Base-by-base conservation (phyloP, 1,284 basidiomycete genomes). In the Ceratobasidium sp. region DNA sequence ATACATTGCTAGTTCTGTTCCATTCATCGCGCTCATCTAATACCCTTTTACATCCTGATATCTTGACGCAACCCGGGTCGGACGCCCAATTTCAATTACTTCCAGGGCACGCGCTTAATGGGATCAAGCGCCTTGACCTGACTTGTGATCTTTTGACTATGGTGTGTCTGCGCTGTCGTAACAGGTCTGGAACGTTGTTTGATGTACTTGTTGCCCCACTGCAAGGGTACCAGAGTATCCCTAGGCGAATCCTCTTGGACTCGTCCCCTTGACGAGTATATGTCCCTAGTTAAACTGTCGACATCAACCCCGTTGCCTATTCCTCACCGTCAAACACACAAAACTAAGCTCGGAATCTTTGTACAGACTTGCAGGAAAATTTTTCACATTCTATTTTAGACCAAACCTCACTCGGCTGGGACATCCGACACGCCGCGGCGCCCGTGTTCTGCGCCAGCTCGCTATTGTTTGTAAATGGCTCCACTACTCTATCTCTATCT, bases 181-280 rank as follows among this genome's bases (percentile, higher is more conserved):
- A 59, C 6, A 37, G 13, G 56, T 25, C 29, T 34, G 56, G 32
- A 34, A 34, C 56, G 3, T 25, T 15, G 7, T 59, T 59, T 15
- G 25, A 19, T 34, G 6, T 29, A 29, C 25, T 32, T 32, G 56
- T 59, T 34, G 37, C 5, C 9, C 9, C 9, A 9, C n/a, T 56
- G n/a, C 52, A 25, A 34, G 56, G 37, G 59, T 62, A 62, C 34
- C 59, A 17, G 34, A n/a, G 19, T 62, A 37, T 62, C n/a, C 59
- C 59, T 43, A 22, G 40, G 29, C 6, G 43, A 46, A 64, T 17
- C 7, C 1, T 17, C 19, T 13, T 8, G 34, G 34, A 40, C 34
- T 32, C 34, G 40, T 43, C 32, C 34, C 37, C 25, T 7, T n/a
- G 37, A 32, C 29, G 29, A 57, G 32, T 9, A 29, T 57, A 57